Evolutionary conservation across 257 asterid species (phyloP).

Genomic region (Salvia rosmarinus): DNA sequence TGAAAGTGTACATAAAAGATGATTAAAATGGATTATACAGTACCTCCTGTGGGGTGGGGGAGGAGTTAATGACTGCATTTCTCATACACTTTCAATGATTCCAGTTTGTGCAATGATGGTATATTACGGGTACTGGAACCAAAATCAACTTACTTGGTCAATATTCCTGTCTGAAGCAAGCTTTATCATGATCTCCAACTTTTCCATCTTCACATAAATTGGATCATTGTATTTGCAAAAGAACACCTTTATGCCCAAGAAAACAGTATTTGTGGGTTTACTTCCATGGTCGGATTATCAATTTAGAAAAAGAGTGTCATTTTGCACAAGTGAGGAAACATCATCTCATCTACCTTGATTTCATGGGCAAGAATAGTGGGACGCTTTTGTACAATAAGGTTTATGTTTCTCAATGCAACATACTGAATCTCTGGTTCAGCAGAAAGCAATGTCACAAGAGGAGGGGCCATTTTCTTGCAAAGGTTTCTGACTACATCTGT

Average conservation of each 20-base stretch:
- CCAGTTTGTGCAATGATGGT: conserved; percentile 7
- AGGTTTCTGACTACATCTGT: conserved; percentile 96
- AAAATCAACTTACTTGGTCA: conserved; percentile 72
- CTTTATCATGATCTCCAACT: conserved; percentile 98
- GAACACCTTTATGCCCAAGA: conserved; percentile 63
- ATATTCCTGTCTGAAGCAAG: conserved; percentile 97
- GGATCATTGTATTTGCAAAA: conserved; percentile 99
- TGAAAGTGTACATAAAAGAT: conserved; percentile 36
- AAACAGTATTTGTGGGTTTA: conserved; percentile 28
- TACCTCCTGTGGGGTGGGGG: not conserved
- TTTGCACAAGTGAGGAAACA: conserved; percentile 21
- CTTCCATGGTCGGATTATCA: conserved; percentile 11
- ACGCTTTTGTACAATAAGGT: conserved; percentile 93
- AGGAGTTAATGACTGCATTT: conserved; percentile 1
- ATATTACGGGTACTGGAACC: conserved; percentile 22
- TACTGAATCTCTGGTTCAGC: conserved; percentile 97
- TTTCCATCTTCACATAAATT: conserved; percentile 98
- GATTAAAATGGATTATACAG: conserved; percentile 20
- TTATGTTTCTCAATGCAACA: conserved; percentile 93
- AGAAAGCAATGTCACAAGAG: conserved; percentile 95
- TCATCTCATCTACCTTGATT: conserved; percentile 64
- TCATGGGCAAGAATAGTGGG: conserved; percentile 98
- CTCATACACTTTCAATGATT: conserved; percentile 12
- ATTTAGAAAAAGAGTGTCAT: conserved; percentile 18
- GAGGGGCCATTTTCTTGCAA: conserved; percentile 99